Evolutionary conservation across 805 yeast genomes (phyloP).

Genomic region (Yamadazyma sp.): DNA sequence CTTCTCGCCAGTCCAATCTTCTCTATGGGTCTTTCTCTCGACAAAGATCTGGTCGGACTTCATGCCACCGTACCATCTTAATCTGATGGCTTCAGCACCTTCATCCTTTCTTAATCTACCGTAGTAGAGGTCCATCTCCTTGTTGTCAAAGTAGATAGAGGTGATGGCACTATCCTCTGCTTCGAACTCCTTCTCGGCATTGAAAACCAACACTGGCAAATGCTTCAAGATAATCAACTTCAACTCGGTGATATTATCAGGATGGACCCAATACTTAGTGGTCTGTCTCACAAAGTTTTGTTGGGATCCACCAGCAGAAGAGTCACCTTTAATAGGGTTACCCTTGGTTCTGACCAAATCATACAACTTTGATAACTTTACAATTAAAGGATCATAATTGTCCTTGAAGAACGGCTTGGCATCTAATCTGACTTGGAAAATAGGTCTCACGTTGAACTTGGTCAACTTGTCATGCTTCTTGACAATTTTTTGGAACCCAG

Average conservation of each 20-base stretch:
- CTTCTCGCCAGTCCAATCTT: slow-evolving; percentile 99
- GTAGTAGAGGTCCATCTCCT: slow-evolving; percentile 83
- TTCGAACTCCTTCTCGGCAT: slow-evolving; percentile 94
- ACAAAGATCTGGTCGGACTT: slow-evolving; percentile 86
- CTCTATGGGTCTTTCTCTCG: slow-evolving; percentile 97
- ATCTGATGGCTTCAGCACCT: slow-evolving; percentile 98
- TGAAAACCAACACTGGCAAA: slow-evolving; percentile 94
- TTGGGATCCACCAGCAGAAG: slow-evolving; percentile 97
- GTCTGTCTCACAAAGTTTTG: slow-evolving; percentile 98
- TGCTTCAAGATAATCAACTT: slow-evolving; percentile 91
- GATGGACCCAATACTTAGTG: slow-evolving; percentile 99
- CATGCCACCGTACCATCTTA: slow-evolving; percentile 99
- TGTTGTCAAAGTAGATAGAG: slow-evolving; percentile 92
- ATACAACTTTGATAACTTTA: slow-evolving; percentile 82
- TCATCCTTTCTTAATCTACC: slow-evolving; percentile 95
- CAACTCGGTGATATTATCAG: slow-evolving; percentile 95
- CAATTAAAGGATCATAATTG: slow-evolving; percentile 85
- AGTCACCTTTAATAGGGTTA: slow-evolving; percentile 91
- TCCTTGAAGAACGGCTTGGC: slow-evolving; percentile 96
- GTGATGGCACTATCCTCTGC: slow-evolving; percentile 94
- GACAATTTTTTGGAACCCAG: slow-evolving; percentile 94
- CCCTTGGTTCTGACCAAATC: slow-evolving; percentile 96
- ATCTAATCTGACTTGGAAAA: slow-evolving; percentile 88
- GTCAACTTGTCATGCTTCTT: slow-evolving; percentile 96
- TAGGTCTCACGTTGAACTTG: slow-evolving; percentile 69